Evolutionary conservation across 129 eudicot species (phyloP).

Genomic region (Rutidosis leptorrhynchoides): DNA sequence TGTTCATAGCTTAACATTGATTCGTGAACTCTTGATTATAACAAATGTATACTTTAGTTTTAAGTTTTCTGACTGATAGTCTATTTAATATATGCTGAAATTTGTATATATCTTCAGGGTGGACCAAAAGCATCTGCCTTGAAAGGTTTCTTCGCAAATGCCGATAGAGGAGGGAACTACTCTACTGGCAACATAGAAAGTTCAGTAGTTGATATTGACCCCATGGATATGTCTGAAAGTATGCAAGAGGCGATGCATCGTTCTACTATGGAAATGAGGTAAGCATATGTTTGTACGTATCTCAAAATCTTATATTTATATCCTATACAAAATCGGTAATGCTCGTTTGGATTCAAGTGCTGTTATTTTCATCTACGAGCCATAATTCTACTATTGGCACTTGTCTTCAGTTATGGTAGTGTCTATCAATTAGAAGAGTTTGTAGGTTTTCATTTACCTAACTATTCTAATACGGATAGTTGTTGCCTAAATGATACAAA

Average conservation of each 20-base stretch:
- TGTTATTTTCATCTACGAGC: neutral
- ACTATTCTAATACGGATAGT: too few relatives aligned
- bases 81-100: neutral
- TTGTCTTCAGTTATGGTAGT: neutral
- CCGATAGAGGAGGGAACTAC: slow-evolving; percentile 53
- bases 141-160: slow-evolving; percentile 71
- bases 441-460: neutral
- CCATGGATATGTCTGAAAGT: slow-evolving; percentile 96
- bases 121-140: slow-evolving; percentile 63
- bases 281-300: slow-evolving; percentile 32
- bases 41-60: neutral
- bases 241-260: slow-evolving; percentile 99
- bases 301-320: too few relatives aligned
- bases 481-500: neutral
- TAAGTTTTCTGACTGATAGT: neutral
- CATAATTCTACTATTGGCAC: neutral
- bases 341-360: neutral
- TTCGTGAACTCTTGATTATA: slow-evolving; percentile 1
- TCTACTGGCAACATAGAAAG: slow-evolving; percentile 37
- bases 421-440: neutral
- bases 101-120: slow-evolving; percentile 41
- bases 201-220: slow-evolving; percentile 65
- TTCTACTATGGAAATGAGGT: slow-evolving; percentile 96
- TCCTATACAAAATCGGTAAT: too few relatives aligned
- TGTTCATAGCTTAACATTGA: slow-evolving; percentile 11